Conservation (phyloP, 768 basidiomycete genomes). For the Crucibulum laeve region DNA sequence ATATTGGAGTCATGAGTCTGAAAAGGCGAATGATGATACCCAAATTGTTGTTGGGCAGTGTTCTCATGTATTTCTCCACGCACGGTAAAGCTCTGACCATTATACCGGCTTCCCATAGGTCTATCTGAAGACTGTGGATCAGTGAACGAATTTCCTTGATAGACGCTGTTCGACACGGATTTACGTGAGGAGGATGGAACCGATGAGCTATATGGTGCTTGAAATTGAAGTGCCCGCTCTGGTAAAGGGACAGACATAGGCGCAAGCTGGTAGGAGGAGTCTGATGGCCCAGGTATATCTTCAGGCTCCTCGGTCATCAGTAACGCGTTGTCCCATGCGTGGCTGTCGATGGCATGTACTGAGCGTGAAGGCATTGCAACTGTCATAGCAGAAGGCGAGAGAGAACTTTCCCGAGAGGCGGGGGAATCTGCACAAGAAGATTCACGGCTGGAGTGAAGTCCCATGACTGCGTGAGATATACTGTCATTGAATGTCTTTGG, state of each 20-base stretch:
- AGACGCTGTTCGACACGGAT: constrained; percentile 35
- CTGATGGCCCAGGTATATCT: constrained; percentile 33
- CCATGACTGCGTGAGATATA: constrained; percentile 18
- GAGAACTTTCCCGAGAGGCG: constrained; percentile 52
- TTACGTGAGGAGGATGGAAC: constrained; percentile 35
- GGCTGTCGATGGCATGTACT: constrained; percentile 43
- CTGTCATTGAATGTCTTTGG: constrained; percentile 45
- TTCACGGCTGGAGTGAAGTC: constrained; percentile 34
- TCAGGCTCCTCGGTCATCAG: constrained; percentile 40
- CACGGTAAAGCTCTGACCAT: constrained; percentile 39
- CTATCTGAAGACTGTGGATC: constrained; percentile 51
- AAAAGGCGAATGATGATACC: constrained; percentile 49
- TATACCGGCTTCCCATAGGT: constrained; percentile 41
- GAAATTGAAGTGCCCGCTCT: constrained; percentile 33
- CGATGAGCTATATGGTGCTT: constrained; percentile 37
- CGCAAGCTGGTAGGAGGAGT: constrained; percentile 40
- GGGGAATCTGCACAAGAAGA: constrained; percentile 43
- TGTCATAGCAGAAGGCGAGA: constrained; percentile 56
- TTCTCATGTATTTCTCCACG: constrained; percentile 44
- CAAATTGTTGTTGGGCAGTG: constrained; percentile 35
- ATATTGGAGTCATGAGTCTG: constrained; percentile 35
- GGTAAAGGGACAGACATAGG: constrained; percentile 44
- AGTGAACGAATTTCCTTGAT: constrained; percentile 31
- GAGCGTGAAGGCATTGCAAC: constrained; percentile 43
- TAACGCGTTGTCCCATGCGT: constrained; percentile 54